Percentiles rank a stretch among this genome's conserved stretches.
phyloP scores from a whole-genome alignment of 2,329 filamentous ascomycete species.

The Calonectria pauciramosa region DNA sequence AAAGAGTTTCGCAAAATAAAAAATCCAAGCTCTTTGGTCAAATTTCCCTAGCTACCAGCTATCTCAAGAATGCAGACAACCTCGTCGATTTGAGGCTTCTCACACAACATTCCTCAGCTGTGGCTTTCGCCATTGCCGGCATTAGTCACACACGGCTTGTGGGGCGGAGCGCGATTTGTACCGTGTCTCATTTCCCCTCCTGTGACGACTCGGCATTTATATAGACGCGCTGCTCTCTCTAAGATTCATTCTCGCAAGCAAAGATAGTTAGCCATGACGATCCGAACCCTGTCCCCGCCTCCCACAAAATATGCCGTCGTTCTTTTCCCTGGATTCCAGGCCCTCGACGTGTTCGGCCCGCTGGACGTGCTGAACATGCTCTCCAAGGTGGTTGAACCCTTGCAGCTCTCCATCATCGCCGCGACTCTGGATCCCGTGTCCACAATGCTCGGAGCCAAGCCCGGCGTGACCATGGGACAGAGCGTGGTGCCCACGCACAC shows the following conservation, averaged over 20 bases:
- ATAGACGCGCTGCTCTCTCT: not conserved
- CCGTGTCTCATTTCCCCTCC: not conserved
- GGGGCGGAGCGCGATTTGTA: slow-evolving; percentile 14
- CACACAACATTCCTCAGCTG: not conserved
- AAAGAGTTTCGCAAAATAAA: not conserved
- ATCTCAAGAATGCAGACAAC: not conserved
- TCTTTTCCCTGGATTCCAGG: slow-evolving; percentile 42
- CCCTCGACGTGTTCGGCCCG: slow-evolving; percentile 50
- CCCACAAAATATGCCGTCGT: slow-evolving; percentile 40
- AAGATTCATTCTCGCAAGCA: not conserved
- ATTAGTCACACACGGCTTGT: not conserved
- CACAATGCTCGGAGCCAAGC: slow-evolving; percentile 29
- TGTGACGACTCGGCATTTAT: not conserved
- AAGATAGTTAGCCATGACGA: not conserved
- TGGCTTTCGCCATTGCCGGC: not conserved
- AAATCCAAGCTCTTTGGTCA: not conserved
- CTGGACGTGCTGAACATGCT: slow-evolving; percentile 51
- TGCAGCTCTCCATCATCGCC: slow-evolving; percentile 47
- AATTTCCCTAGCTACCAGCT: not conserved
- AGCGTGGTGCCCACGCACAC: slow-evolving; percentile 54
- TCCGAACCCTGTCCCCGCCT: not conserved
- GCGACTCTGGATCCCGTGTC: slow-evolving; percentile 47
- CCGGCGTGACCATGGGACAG: slow-evolving; percentile 45
- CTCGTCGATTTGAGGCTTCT: not conserved
- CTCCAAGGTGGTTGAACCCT: slow-evolving; percentile 34